Base-by-base conservation (phyloP, 352 stramenopile species). In the Pythium folliculosum region DNA sequence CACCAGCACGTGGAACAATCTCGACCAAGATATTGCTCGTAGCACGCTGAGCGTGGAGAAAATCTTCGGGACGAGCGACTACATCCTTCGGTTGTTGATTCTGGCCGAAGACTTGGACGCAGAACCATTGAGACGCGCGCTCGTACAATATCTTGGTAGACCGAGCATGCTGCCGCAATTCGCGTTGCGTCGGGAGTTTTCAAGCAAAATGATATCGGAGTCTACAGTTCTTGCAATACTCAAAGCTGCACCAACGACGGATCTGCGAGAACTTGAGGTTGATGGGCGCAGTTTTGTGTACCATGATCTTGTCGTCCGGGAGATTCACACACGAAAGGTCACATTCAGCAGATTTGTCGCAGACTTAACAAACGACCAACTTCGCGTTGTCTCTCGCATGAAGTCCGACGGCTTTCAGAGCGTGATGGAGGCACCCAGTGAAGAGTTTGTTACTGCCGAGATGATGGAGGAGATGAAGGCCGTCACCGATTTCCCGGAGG, bases 11-110 rank as follows among this genome's bases (percentile, higher is more conserved):
- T 88, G 84, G 78, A 77, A 78, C 19, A 79, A 69, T 17, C 73
- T 93, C 0, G 85, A 91, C 48, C 77, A 82, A 12, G 72, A 84
- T 21, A 82, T 91, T 49, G 74, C 76, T 50, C 77, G 75, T 0
- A 80, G 73, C 0, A 72, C 75, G 0, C 61, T 91, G 23, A 79
- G 90, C 35, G 79, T 93, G 7, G 82, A 93, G 60, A 59, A 72
- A 1, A 82, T 91, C 22, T 93, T 93, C 58, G 85, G 85, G 14
- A 71, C 82, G 0, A 90, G 82, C 54, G 83, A 91, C n/a, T 90
- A 83, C 40, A 63, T 93, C 0, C 66, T 93, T 21, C 85, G 82
- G 0, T 62, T 94, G 3, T 70, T 94, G 19, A 89, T 94, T 60
- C 71, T 94, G 1, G 80, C 85, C 0, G 82, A 94, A 62, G 85